Base-by-base conservation (phyloP, 176 grass and related monocot genomes). In the Phoenix dactylifera region DNA sequence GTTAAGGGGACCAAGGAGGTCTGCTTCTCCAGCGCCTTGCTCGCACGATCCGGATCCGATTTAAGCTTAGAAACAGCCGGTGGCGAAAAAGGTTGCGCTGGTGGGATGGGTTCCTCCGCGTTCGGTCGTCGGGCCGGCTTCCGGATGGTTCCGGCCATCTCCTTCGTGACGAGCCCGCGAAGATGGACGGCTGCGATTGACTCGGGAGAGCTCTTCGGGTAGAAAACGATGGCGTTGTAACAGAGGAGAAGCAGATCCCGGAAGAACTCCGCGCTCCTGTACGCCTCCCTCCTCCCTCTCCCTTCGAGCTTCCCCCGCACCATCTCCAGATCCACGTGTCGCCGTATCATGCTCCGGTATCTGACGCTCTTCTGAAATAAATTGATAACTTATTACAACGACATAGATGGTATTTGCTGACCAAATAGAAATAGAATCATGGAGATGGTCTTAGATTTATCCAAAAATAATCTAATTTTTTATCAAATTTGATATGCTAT, bases 171-270 rank as follows among this genome's bases (percentile, higher is more conserved):
- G 20, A 90, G 26, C 16, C 52, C 51, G 18, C 77, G 87, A 24
- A 73, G 73, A 22, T 78, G 81, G 10, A 18, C 24, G 35, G 75
- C 92, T 7, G 92, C 83, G 7, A 62, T 7, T 39, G 77, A 79
- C 77, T 90, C 81, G 23, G 74, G 62, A 20, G 80, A 85, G 29
- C 57, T 66, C 23, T 25, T 84, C 48, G 86, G 80, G 77, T 62
- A 97, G 87, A 85, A 91, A 64, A 97, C 83, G 49, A 82, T 19
- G 4, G 84, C 84, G 66, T 97, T 97, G 23, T 54, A 26, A 64
- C 84, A 91, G 26, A 91, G 87, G 48, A 91, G 77, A 1, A 97
- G 55, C 32, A 97, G 58, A 61, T 97, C 87, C 15, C 78, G 92
- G 72, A 87, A 97, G 78, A 97, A 83, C 63, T 91, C 87, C 16